Evolutionary conservation across 768 basidiomycete genomes (phyloP), one percentile per base, ranked within the genome.

Genomic region (Mycena venus): DNA sequence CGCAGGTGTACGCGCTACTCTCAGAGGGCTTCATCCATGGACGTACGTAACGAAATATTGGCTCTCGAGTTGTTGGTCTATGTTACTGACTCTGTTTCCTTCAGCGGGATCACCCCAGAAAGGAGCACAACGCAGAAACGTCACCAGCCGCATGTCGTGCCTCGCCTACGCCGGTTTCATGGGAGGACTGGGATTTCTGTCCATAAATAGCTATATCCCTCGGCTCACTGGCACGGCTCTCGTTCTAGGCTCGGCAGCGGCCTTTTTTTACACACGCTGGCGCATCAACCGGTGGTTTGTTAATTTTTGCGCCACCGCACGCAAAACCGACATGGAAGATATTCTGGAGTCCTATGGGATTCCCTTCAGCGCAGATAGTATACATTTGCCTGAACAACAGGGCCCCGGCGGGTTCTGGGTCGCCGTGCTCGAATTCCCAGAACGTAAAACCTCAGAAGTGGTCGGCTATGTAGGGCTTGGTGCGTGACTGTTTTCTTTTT

Each of bases 381-480:
- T 23, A 10, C 11, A 58, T 40, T 17, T 23, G 11, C 23, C n/a
- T 10, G n/a, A n/a, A 29, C 8, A 47, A 36, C 47, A 69, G 31
- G 68, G 68, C 11, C 42, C 58, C 9, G 58, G 34, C 23, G 68
- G 47, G 3, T 61, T 69, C 38, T 69, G 38, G 40, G 68, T 69
- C 11, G 68, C 68, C 1, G 68, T 60, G 8, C 44, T 67, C 17
- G 40, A 62, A 40, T 25, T 7, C 25, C 31, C 58, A 21, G 42
- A 71, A 2, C 2, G 6, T 8, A 25, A 62, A 42, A 23, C 47
- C n/a, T 31, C 51, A 25, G 70, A 71, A 29, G 61, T 68, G 23
- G 74, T 80, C 8, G 80, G 80, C 12, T 72, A 40, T 31, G 53
- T 79, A 10, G 78, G 68, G 15, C 55, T 80, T 25, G 80, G 80